Conservation (phyloP, 306 rosid species). For the Echinosophora koreensis region DNA sequence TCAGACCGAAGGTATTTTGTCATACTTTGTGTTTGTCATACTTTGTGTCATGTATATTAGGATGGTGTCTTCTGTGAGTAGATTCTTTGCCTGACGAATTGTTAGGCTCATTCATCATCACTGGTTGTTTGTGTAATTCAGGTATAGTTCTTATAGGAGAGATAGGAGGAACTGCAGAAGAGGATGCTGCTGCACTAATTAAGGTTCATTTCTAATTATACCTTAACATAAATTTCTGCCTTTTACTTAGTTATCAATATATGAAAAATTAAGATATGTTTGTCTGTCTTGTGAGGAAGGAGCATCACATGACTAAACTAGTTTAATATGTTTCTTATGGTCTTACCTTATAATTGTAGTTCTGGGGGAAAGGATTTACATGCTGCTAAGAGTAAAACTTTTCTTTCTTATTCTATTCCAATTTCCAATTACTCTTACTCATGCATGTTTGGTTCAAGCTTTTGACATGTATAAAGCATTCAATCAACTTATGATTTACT, state of each 20-base stretch:
- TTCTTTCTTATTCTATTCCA: conserved; percentile 17
- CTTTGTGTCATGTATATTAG: conserved; percentile 4
- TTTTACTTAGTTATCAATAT: background rate
- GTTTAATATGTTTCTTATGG: conserved; percentile 14
- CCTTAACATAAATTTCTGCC: conserved; percentile 4
- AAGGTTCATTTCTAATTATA: conserved; percentile 63
- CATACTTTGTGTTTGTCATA: no score
- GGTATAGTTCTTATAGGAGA: conserved; percentile 96
- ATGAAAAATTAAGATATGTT: background rate
- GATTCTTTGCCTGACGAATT: conserved; percentile 36
- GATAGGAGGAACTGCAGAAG: conserved; percentile 99
- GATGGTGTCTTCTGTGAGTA: conserved; percentile 20
- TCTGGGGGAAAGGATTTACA: conserved; percentile 12
- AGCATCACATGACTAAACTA: conserved; percentile 5
- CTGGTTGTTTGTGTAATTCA: conserved; percentile 51
- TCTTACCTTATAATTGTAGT: background rate
- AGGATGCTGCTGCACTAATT: conserved; percentile 98
- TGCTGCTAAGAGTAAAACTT: background rate
- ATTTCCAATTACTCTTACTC: background rate
- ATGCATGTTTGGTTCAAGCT: no score
- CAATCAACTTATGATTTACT: background rate
- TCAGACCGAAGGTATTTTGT: conserved; percentile 86
- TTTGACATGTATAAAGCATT: no score
- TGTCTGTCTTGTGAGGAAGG: conserved; percentile 19
- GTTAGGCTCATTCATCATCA: conserved; percentile 12